These are phyloP conservation scores for Ustilago bromivora DNA, from an alignment of 1,284 basidiomycete genomes.

Conservation along the genomic window DNA sequence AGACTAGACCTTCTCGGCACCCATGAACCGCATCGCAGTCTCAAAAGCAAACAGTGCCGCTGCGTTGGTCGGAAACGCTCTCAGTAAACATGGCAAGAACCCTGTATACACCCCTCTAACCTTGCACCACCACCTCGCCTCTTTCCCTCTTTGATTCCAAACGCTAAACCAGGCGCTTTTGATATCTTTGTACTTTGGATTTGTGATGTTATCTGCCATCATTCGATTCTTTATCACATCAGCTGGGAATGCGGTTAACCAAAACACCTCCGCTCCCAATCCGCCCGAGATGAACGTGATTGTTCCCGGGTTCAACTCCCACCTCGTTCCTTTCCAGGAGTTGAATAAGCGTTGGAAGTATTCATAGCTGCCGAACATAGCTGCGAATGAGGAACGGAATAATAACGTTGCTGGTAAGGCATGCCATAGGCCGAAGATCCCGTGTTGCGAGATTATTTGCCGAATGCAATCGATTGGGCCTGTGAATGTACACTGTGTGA, in stretches of 20 bases:
- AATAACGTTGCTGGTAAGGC: slow-evolving; percentile 69
- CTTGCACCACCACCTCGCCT: slow-evolving; percentile 17
- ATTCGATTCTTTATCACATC: slow-evolving; percentile 78
- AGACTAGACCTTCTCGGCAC: slow-evolving; percentile 51
- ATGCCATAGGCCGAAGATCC: slow-evolving; percentile 67
- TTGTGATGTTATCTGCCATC: slow-evolving; percentile 74
- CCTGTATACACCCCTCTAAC: slow-evolving; percentile 59
- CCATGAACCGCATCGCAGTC: slow-evolving; percentile 63
- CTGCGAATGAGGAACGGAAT: slow-evolving; percentile 66
- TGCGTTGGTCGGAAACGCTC: slow-evolving; percentile 68
- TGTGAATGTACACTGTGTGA: slow-evolving; percentile 36
- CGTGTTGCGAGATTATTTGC: slow-evolving; percentile 65
- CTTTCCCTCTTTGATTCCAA: slow-evolving; percentile 48
- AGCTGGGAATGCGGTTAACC: slow-evolving; percentile 78
- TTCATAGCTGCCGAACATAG: slow-evolving; percentile 69
- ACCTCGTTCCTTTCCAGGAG: slow-evolving; percentile 39
- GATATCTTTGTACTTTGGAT: slow-evolving; percentile 64
- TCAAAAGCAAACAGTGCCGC: slow-evolving; percentile 65
- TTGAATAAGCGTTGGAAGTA: slow-evolving; percentile 52
- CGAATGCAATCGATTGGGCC: slow-evolving; percentile 69
- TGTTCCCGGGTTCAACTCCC: slow-evolving; percentile 75
- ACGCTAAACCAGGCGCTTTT: slow-evolving; percentile 35
- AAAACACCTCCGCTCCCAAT: slow-evolving; percentile 69
- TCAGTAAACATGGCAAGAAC: slow-evolving; percentile 57
- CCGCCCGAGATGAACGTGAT: slow-evolving; percentile 79